Evolutionary conservation across 495 filamentous ascomycete genomes (phyloP).

Genomic region (Thozetella sp.): DNA sequence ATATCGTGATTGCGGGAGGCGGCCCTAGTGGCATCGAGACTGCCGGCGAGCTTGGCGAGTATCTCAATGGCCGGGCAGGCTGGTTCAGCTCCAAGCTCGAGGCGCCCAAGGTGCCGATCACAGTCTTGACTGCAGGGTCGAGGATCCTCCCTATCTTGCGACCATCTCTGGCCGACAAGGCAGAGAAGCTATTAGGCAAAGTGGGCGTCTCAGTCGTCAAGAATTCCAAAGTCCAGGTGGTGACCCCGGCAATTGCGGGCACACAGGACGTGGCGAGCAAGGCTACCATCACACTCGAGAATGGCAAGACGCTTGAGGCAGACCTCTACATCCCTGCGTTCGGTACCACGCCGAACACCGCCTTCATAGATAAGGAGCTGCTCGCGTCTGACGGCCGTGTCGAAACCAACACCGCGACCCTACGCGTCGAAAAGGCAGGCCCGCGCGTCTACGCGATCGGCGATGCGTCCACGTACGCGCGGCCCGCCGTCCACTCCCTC

Average conservation of each 20-base stretch:
- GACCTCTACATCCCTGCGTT: conserved; percentile 41
- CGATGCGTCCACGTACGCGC: conserved; percentile 27
- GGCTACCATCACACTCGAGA: conserved; percentile 29
- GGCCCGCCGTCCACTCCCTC: conserved; percentile 28
- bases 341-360: conserved; percentile 36
- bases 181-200: conserved; percentile 26
- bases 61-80: conserved; percentile 42
- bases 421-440: conserved; percentile 27
- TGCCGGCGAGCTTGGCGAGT: conserved; percentile 59
- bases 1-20: conserved; percentile 64
- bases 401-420: conserved; percentile 26
- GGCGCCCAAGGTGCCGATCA: conserved; percentile 40
- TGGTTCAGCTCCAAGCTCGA: conserved; percentile 7
- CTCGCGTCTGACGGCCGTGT: conserved; percentile 27
- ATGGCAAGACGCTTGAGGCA: conserved; percentile 22
- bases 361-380: conserved; percentile 25
- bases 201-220: conserved; percentile 34
- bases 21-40: conserved; percentile 69
- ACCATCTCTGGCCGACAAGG: conserved; percentile 20
- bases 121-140: conserved; percentile 35
- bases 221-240: conserved; percentile 17
- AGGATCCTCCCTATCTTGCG: conserved; percentile 29
- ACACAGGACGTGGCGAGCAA: conserved; percentile 12
- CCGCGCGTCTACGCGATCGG: conserved; percentile 34
- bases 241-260: conserved; percentile 15